These are phyloP conservation scores for Pythium oligandrum DNA, from an alignment of 352 stramenopile species.

Conservation along the genomic window DNA sequence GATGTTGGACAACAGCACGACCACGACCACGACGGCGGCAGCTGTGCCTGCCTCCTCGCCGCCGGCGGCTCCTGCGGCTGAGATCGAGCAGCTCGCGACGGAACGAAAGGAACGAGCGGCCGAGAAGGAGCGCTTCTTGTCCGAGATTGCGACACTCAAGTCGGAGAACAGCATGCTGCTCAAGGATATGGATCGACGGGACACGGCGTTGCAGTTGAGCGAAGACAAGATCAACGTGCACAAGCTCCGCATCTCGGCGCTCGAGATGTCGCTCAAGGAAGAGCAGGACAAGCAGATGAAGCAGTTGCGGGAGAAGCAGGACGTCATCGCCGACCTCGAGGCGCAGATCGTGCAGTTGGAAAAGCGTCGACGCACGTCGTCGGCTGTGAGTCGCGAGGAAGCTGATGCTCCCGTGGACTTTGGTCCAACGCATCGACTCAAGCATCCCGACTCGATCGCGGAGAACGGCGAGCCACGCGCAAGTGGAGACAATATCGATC, in stretches of 20 bases:
- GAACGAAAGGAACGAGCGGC: slow-evolving; percentile 31
- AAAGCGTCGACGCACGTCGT: slow-evolving; percentile 42
- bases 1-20: slow-evolving; percentile 22
- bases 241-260: slow-evolving; percentile 50
- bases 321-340: slow-evolving; percentile 57
- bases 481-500: slow-evolving; percentile 5
- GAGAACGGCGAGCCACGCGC: slow-evolving; percentile 18
- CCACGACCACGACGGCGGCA: slow-evolving; percentile 1
- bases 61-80: slow-evolving; percentile 5
- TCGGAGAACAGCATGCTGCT: slow-evolving; percentile 66
- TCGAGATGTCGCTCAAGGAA: slow-evolving; percentile 52
- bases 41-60: neutral
- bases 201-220: slow-evolving; percentile 48
- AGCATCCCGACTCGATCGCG: slow-evolving; percentile 17
- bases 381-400: slow-evolving; percentile 34
- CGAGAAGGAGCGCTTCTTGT: slow-evolving; percentile 39
- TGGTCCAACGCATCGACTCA: slow-evolving; percentile 35
- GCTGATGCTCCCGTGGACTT: slow-evolving; percentile 37
- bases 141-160: slow-evolving; percentile 61
- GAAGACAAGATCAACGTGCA: slow-evolving; percentile 65
- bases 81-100: slow-evolving; percentile 29
- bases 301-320: slow-evolving; percentile 70
- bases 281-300: slow-evolving; percentile 65
- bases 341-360: slow-evolving; percentile 59
- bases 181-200: slow-evolving; percentile 72